Percentiles rank a stretch among this genome's conserved stretches.
Conservation (phyloP, 2,329 filamentous ascomycete species). For the Xylariaceae sp. region DNA sequence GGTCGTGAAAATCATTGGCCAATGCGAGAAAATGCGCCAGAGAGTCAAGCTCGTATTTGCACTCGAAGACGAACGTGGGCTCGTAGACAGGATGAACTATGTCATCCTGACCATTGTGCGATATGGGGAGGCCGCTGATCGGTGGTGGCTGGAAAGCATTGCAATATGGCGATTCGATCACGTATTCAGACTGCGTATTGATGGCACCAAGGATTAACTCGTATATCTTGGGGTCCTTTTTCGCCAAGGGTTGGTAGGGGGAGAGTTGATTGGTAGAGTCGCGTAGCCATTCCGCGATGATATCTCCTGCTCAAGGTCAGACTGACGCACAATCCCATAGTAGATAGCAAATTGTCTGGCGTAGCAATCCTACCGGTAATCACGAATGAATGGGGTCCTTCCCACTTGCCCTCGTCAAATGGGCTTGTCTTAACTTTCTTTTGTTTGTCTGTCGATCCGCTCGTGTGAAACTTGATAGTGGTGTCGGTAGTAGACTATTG, state of each 20-base stretch:
- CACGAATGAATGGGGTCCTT: slow-evolving; percentile 84
- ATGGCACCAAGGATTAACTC: slow-evolving; percentile 86
- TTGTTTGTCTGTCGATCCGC: slow-evolving; percentile 55
- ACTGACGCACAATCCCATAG: neutral
- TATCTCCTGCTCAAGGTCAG: slow-evolving; percentile 47
- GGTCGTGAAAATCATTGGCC: slow-evolving; percentile 78
- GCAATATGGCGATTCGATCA: slow-evolving; percentile 93
- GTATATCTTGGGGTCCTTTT: slow-evolving; percentile 72
- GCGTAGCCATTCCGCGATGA: slow-evolving; percentile 87
- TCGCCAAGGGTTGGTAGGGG: slow-evolving; percentile 82
- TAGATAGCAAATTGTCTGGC: neutral
- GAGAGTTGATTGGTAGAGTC: slow-evolving; percentile 91
- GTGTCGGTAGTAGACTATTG: slow-evolving; percentile 74
- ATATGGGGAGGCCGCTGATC: slow-evolving; percentile 68
- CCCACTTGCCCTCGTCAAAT: slow-evolving; percentile 63
- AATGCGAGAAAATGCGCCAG: slow-evolving; percentile 86
- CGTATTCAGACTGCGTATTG: slow-evolving; percentile 92
- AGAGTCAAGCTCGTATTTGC: slow-evolving; percentile 98
- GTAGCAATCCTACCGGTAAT: slow-evolving; percentile 59
- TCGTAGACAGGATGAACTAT: slow-evolving; percentile 83
- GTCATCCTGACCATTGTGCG: slow-evolving; percentile 78
- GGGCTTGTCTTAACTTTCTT: slow-evolving; percentile 27
- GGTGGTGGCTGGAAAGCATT: slow-evolving; percentile 96
- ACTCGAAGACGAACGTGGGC: slow-evolving; percentile 83
- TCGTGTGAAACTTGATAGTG: slow-evolving; percentile 81